phyloP scores from a whole-genome alignment of 2,329 filamentous ascomycete species.

The Penicillium sp. region DNA sequence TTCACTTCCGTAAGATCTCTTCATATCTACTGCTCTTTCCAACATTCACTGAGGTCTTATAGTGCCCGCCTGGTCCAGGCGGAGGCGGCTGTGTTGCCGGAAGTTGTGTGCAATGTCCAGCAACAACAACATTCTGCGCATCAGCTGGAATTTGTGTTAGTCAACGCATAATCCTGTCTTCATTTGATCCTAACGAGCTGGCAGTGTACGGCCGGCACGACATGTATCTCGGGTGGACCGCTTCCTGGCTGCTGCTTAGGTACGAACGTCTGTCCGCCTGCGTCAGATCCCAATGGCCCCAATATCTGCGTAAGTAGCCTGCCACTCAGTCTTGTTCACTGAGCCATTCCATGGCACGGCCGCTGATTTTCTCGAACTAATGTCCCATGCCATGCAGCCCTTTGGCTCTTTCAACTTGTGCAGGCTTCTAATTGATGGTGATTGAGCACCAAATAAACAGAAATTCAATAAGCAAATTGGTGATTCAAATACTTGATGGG shows the following conservation, averaged over 20 bases:
- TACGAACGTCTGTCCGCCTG: constrained; percentile 13
- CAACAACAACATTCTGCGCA: constrained; percentile 9
- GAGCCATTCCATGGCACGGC: neutral
- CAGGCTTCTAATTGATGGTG: neutral
- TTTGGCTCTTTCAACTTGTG: neutral
- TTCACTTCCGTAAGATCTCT: constrained; percentile 2
- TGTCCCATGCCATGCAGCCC: neutral
- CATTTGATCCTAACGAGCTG: neutral
- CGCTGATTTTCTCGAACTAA: neutral
- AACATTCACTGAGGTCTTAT: neutral
- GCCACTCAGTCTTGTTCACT: neutral
- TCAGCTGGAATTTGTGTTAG: constrained; percentile 18
- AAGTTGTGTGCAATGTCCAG: constrained; percentile 8
- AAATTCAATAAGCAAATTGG: neutral
- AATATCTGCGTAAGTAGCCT: constrained; percentile 17
- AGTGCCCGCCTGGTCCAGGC: constrained; percentile 10
- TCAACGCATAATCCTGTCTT: neutral
- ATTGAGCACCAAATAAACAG: neutral
- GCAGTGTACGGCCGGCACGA: constrained; percentile 13
- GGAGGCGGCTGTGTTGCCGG: constrained; percentile 16
- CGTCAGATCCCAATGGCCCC: constrained; percentile 7
- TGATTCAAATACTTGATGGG: neutral
- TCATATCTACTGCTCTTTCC: neutral
- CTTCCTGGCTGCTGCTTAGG: constrained; percentile 15
- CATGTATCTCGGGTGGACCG: constrained; percentile 12